Evolutionary conservation across 75 land plant genomes (phyloP).

Genomic region (Selaginella tamariscina): DNA sequence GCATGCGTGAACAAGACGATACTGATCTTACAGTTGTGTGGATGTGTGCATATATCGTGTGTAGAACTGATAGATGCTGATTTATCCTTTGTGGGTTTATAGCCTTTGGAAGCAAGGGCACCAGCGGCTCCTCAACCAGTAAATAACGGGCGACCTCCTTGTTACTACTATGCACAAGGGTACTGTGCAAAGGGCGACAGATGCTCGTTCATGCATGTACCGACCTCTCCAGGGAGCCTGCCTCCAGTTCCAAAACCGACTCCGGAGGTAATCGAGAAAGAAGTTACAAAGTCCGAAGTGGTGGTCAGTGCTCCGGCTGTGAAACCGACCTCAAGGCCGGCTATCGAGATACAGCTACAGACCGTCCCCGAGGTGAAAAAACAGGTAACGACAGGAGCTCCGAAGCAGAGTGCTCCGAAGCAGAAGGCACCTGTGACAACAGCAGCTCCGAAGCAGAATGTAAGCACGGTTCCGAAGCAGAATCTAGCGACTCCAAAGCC

Average conservation of each 20-base stretch:
- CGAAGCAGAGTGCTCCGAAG: neutral
- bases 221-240: too few species aligned
- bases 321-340: neutral
- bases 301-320: too few species aligned
- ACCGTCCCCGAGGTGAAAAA: too few species aligned
- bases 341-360: neutral
- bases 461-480: neutral
- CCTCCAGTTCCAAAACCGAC: neutral
- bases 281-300: too few species aligned
- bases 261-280: too few species aligned
- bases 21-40: too few species aligned
- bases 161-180: conserved; percentile 52
- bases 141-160: conserved; percentile 31
- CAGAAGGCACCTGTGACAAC: conserved; percentile 13
- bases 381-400: too few species aligned
- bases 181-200: conserved; percentile 72
- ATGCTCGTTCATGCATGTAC: conserved; percentile 67
- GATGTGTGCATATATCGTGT: too few species aligned
- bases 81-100: too few species aligned
- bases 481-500: neutral
- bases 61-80: too few species aligned
- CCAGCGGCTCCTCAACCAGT: neutral
- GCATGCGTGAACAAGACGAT: too few species aligned
- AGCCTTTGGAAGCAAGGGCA: neutral
- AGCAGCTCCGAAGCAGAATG: too few species aligned